Evolutionary conservation across 129 eudicot species (phyloP), one percentile per base, ranked within the genome.

Genomic region (Flaveria trinervia): DNA sequence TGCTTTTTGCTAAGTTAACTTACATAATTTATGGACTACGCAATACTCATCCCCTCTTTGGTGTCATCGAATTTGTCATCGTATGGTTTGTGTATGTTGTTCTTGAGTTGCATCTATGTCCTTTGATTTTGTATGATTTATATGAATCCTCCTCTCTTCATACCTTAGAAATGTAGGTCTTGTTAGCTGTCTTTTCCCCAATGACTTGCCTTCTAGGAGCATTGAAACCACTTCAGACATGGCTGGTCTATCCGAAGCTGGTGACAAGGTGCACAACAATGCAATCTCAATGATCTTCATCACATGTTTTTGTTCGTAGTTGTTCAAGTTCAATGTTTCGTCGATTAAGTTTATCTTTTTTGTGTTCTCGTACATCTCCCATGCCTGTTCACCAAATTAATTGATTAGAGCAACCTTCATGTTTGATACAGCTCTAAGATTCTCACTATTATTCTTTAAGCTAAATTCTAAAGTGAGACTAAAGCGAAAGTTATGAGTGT

Each of bases 221-320:
- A 86, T 75, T 49, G 85, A 30, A 73, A 80, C 76, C 9, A 91
- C 85, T 77, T 91, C 97, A 3, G 92, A 83, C 97, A 91, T 88
- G 26, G 86, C 70, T 23, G 97, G 97, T 70, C 97, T 86, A 7
- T 78, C 52, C 12, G 91, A 73, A 46, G 83, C 84, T 1, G 88
- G 90, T 23, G 96, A 82, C 26, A 84, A 87, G 13, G 89, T 91
- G 82, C 97, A 90, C 59, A 83, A 20, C 77, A 91, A 71, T 17
- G 85, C 93, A 23, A 88, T 88, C 73, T 86, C 93, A 3, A 86
- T 84, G 59, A 85, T 75, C 76, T 83, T 86, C 83, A 76, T 88
- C 80, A 79, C 83, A 23, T 84, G 85, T 77, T 84, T 87, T n/a
- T 44, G 81, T n/a, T 72, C 78, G 15, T 78, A 54, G 4, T 84